Conservation (phyloP, 2,329 filamentous ascomycete species). For the Myriosclerotinia duriaeana region DNA sequence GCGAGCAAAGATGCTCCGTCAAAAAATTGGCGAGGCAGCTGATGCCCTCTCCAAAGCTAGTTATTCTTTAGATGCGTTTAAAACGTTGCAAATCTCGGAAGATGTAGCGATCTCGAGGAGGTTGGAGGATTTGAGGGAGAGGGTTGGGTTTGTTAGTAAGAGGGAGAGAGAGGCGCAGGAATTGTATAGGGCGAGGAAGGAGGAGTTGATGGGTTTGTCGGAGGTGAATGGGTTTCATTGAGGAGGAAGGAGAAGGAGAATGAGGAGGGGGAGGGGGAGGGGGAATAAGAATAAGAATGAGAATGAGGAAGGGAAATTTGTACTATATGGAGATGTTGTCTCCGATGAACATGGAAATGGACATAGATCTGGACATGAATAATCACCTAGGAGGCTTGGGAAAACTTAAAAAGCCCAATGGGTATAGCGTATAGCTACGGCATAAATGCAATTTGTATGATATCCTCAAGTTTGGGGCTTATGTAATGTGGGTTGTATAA, state of each 20-base stretch:
- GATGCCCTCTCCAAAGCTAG: constrained; percentile 72
- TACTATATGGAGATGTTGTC: constrained; percentile 13
- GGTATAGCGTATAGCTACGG: neutral
- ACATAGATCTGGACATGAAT: neutral
- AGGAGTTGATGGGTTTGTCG: constrained; percentile 69
- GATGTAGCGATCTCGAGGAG: constrained; percentile 71
- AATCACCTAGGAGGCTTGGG: neutral
- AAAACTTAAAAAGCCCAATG: neutral
- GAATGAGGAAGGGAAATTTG: neutral
- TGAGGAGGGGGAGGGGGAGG: too few species aligned
- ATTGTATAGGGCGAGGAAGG: constrained; percentile 70
- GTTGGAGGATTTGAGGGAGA: constrained; percentile 73
- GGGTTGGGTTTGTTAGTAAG: constrained; percentile 76
- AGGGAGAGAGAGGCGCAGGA: constrained; percentile 91
- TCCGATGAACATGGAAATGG: neutral
- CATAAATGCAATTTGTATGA: constrained; percentile 10
- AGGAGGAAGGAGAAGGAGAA: neutral
- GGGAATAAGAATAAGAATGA: too few species aligned
- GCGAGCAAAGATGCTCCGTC: constrained; percentile 74
- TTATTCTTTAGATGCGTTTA: constrained; percentile 70
- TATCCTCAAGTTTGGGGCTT: neutral
- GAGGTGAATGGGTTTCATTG: constrained; percentile 30
- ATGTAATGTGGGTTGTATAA: neutral
- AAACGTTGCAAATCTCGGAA: constrained; percentile 75
- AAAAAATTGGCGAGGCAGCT: constrained; percentile 75